These are phyloP conservation scores for Colletotrichum gloeosporioides DNA, from an alignment of 2,329 filamentous ascomycete genomes.

Conservation along the genomic window DNA sequence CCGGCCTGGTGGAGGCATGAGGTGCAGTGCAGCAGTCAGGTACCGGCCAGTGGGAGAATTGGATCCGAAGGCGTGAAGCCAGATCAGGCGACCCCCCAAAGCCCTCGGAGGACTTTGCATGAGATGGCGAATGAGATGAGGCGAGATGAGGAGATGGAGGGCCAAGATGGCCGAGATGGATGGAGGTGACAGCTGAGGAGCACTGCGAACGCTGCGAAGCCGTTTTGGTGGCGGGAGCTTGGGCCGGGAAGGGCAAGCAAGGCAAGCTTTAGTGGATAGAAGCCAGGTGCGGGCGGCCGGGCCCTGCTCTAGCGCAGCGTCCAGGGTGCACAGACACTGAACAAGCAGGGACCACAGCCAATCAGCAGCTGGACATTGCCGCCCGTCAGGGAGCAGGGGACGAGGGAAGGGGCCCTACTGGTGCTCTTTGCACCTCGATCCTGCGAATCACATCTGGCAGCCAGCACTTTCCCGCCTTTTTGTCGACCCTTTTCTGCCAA, in stretches of 20 bases:
- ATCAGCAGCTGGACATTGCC: constrained; percentile 28
- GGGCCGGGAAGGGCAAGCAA: background rate
- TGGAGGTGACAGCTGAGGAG: background rate
- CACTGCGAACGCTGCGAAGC: background rate
- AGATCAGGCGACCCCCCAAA: background rate
- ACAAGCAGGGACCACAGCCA: constrained; percentile 10
- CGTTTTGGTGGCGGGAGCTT: background rate
- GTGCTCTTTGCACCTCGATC: background rate
- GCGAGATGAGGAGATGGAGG: background rate
- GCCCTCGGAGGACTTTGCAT: background rate
- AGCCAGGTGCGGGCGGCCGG: background rate
- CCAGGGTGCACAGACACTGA: background rate
- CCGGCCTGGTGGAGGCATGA: background rate
- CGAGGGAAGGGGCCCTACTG: constrained; percentile 2
- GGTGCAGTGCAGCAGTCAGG: constrained; percentile 7
- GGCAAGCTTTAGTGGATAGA: background rate
- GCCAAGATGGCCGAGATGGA: background rate
- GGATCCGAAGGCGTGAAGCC: background rate
- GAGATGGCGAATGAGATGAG: background rate
- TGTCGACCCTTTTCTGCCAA: background rate
- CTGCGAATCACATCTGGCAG: constrained; percentile 7
- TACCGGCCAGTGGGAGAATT: background rate
- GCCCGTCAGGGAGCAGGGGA: constrained; percentile 26
- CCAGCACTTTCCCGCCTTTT: background rate
- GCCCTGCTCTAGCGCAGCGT: background rate